These are phyloP conservation scores for Polytrichum formosum DNA, from an alignment of 225 moss, liverwort and hornwort species.

Conservation along the genomic window DNA sequence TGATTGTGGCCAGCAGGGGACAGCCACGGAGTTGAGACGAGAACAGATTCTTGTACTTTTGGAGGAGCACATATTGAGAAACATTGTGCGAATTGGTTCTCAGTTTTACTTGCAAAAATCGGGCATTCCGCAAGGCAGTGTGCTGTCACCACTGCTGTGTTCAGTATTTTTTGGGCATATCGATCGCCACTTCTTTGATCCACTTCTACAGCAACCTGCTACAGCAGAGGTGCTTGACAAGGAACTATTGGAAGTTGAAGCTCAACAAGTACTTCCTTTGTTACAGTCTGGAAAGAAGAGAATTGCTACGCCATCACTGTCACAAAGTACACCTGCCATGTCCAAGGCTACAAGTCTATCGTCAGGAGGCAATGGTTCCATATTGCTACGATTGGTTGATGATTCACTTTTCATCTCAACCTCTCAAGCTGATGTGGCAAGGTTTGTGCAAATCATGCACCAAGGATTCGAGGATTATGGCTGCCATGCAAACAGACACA, in stretches of 20 bases:
- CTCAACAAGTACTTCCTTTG: neutral
- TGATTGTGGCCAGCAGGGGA: slow-evolving; percentile 48
- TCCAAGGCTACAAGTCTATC: neutral
- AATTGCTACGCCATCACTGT: too few species aligned
- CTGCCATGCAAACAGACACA: slow-evolving; percentile 81
- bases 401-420: slow-evolving; percentile 95
- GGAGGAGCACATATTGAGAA: slow-evolving; percentile 84
- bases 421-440: slow-evolving; percentile 56
- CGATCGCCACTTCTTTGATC: slow-evolving; percentile 66
- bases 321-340: neutral
- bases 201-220: slow-evolving; percentile 48
- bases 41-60: slow-evolving; percentile 58
- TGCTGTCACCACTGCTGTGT: slow-evolving; percentile 90
- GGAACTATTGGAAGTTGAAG: neutral
- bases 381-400: slow-evolving; percentile 80
- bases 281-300: too few species aligned
- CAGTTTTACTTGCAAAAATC: slow-evolving; percentile 85
- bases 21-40: slow-evolving; percentile 45
- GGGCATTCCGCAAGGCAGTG: slow-evolving; percentile 93
- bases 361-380: slow-evolving; percentile 21
- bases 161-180: slow-evolving; percentile 93
- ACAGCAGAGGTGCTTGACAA: slow-evolving; percentile 7
- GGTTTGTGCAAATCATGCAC: slow-evolving; percentile 87
- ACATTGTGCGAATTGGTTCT: slow-evolving; percentile 88
- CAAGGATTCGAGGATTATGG: slow-evolving; percentile 87